Percentiles rank a stretch among this genome's conserved stretches.
Conservation (phyloP, 768 basidiomycete genomes). For the Chalciporus sphaerocephalus region DNA sequence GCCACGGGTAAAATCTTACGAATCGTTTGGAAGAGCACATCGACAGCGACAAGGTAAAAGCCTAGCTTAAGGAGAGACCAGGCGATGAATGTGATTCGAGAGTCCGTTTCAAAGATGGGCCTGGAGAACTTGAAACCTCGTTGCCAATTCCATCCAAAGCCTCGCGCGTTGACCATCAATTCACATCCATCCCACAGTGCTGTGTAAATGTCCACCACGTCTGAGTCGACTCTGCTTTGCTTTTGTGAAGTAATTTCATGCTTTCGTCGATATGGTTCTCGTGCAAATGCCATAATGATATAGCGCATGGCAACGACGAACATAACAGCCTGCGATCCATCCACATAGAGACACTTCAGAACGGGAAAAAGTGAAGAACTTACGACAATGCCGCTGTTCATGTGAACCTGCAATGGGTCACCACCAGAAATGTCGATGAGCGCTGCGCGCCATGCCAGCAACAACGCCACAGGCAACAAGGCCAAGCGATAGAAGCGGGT, state of each 20-base stretch:
- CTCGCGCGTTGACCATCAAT: conserved; percentile 17
- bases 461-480: conserved; percentile 44
- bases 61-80: conserved; percentile 6
- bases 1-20: conserved; percentile 37
- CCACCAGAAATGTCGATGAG: conserved; percentile 23
- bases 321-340: no score
- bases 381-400: conserved; percentile 16
- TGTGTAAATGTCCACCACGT: conserved; percentile 1
- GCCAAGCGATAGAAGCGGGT: conserved; percentile 41
- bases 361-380: no score
- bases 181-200: conserved; percentile 27
- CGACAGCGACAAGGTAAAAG: conserved; percentile 4
- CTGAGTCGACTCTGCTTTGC: background rate
- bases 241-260: conserved; percentile 1
- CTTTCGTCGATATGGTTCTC: conserved; percentile 12
- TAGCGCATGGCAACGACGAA: conserved; percentile 12
- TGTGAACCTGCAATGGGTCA: conserved; percentile 5
- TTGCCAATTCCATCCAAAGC: conserved; percentile 28
- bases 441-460: conserved; percentile 40
- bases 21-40: conserved; percentile 10
- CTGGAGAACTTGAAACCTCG: conserved; percentile 12
- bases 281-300: conserved; percentile 20
- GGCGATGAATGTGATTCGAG: conserved; percentile 14
- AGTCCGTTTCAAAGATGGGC: conserved; percentile 12
- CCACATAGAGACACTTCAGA: no score